phyloP scores from a whole-genome alignment of 768 basidiomycete species.

The Auricularia cornea region DNA sequence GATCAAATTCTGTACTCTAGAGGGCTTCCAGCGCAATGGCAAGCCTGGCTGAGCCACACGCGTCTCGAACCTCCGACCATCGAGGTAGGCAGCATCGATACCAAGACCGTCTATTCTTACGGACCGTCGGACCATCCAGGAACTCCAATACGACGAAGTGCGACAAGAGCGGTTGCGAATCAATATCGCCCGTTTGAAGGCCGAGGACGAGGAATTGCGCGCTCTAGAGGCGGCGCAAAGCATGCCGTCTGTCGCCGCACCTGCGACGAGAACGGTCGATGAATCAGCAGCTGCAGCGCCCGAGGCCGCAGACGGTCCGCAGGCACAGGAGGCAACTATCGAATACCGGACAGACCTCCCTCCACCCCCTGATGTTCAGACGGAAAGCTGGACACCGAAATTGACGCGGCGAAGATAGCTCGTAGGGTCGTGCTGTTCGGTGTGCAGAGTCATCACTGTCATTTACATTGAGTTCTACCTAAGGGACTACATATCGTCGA shows the following conservation, averaged over 20 bases:
- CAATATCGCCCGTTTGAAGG: conserved; percentile 7
- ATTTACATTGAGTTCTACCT: too few species aligned
- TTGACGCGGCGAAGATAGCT: not conserved
- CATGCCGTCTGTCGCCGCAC: not conserved
- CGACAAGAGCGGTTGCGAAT: conserved; percentile 2
- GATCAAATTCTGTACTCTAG: not conserved
- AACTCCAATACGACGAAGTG: conserved; percentile 2
- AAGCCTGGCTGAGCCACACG: not conserved
- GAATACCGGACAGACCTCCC: not conserved
- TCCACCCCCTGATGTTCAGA: not conserved
- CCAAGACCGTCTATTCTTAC: not conserved
- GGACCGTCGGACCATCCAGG: not conserved
- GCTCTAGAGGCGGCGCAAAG: not conserved
- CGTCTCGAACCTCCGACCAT: not conserved
- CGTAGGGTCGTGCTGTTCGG: not conserved
- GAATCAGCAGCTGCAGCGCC: not conserved
- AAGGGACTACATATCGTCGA: too few species aligned
- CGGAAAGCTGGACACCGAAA: not conserved
- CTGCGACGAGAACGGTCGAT: not conserved
- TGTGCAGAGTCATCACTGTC: too few species aligned
- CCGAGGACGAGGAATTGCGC: conserved; percentile 5
- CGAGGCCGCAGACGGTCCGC: not conserved
- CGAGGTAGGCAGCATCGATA: not conserved
- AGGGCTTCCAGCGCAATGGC: not conserved
- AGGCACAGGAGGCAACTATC: not conserved